These are phyloP conservation scores for Pichia sp. DNA, from an alignment of 1,139 yeast species.

Conservation along the genomic window DNA sequence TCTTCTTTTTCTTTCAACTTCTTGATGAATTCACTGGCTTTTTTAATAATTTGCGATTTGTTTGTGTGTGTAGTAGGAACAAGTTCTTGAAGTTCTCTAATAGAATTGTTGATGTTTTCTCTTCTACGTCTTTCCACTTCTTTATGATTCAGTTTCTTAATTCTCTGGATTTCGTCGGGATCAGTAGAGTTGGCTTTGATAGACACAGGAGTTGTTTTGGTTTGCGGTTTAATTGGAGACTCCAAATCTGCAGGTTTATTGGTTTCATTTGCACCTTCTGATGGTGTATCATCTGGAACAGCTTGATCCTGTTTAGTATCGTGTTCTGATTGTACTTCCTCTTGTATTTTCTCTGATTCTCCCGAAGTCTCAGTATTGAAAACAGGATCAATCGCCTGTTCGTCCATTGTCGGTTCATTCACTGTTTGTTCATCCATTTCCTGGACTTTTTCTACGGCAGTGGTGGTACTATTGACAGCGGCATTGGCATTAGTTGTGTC, in stretches of 20 bases:
- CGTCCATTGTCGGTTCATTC: neutral
- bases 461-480: too few relatives aligned
- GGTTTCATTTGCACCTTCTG: neutral
- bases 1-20: constrained; percentile 84
- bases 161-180: constrained; percentile 25
- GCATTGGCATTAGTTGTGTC: too few relatives aligned
- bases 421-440: too few relatives aligned
- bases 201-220: neutral
- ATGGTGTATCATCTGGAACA: neutral
- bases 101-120: constrained; percentile 85
- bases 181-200: neutral
- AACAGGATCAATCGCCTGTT: constrained; percentile 7
- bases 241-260: neutral
- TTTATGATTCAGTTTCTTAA: constrained; percentile 85
- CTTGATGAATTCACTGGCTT: constrained; percentile 85
- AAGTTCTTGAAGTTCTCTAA: constrained; percentile 70
- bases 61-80: constrained; percentile 88
- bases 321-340: neutral
- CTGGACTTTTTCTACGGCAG: too few relatives aligned
- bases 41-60: constrained; percentile 80
- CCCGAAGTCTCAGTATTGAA: neutral
- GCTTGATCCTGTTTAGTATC: neutral
- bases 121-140: constrained; percentile 97
- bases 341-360: neutral
- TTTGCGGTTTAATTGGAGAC: too few relatives aligned